Conservation (phyloP, 768 basidiomycete species). For the Suillus brevipes region DNA sequence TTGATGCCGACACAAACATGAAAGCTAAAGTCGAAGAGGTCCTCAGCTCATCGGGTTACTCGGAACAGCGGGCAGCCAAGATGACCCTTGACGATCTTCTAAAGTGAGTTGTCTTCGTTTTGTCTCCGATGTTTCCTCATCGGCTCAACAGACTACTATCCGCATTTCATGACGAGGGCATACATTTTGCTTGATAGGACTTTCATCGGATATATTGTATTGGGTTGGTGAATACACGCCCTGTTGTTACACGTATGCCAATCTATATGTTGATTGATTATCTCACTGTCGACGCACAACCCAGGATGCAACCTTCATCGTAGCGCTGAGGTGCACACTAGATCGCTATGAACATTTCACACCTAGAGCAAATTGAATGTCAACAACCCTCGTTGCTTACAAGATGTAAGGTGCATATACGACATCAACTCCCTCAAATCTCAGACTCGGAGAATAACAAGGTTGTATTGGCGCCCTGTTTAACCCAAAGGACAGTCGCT, state of each 20-base stretch:
- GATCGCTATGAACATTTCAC: background rate
- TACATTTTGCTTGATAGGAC: background rate
- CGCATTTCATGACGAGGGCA: background rate
- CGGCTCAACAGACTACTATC: slow-evolving; percentile 46
- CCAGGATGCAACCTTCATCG: background rate
- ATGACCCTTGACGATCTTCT: slow-evolving; percentile 92
- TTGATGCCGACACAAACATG: slow-evolving; percentile 71
- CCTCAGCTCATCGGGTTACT: slow-evolving; percentile 66
- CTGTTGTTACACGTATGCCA: background rate
- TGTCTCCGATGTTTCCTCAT: slow-evolving; percentile 39
- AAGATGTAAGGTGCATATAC: slow-evolving; percentile 49
- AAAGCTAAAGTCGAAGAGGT: slow-evolving; percentile 72
- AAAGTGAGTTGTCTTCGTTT: slow-evolving; percentile 52
- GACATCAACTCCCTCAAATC: slow-evolving; percentile 69
- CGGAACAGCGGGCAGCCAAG: slow-evolving; percentile 83
- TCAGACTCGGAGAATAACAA: slow-evolving; percentile 81
- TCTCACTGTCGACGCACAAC: background rate
- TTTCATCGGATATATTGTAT: background rate
- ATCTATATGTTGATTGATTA: background rate
- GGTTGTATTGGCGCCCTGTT: slow-evolving; percentile 47
- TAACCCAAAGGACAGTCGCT: too few relatives aligned
- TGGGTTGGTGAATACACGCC: background rate
- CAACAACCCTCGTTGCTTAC: too few relatives aligned
- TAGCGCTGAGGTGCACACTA: background rate
- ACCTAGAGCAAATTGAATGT: background rate